phyloP scores from a whole-genome alignment of 345 rosid genomes.

The Durio zibethinus region DNA sequence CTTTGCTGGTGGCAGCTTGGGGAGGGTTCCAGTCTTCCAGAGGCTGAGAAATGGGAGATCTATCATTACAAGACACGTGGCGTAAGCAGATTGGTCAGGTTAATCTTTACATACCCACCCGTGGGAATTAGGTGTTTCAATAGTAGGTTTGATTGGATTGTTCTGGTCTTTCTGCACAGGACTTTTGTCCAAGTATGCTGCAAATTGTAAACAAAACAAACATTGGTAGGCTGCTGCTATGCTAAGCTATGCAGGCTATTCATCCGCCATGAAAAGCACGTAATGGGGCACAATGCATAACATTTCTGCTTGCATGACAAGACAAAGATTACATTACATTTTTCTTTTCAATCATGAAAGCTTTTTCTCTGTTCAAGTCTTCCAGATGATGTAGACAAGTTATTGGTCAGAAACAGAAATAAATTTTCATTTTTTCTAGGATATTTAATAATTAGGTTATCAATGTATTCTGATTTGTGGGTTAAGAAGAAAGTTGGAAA shows the following conservation, averaged over 20 bases:
- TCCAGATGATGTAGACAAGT: not conserved
- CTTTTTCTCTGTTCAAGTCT: not conserved
- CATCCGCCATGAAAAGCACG: not conserved
- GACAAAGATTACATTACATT: not conserved
- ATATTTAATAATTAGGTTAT: too few relatives aligned
- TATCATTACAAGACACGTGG: not conserved
- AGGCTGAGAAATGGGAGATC: not conserved
- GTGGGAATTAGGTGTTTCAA: conserved; percentile 2
- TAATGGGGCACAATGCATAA: not conserved
- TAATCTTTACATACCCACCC: not conserved
- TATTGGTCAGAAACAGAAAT: too few relatives aligned
- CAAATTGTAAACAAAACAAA: not conserved
- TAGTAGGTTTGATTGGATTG: conserved; percentile 11
- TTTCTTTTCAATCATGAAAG: not conserved
- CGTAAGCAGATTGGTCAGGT: not conserved
- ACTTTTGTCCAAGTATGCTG: not conserved
- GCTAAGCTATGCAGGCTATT: not conserved
- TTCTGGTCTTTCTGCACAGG: not conserved
- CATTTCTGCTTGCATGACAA: not conserved
- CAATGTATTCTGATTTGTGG: too few relatives aligned
- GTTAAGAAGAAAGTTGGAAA: too few relatives aligned
- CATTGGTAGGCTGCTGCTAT: not conserved
- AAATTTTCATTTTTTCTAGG: too few relatives aligned
- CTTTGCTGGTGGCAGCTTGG: too few relatives aligned
- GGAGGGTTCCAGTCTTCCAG: too few relatives aligned